A percentile compares a stretch with the other conserved stretches of the same genome.
Conservation (phyloP, 768 basidiomycete species). For the Collybia nuda region DNA sequence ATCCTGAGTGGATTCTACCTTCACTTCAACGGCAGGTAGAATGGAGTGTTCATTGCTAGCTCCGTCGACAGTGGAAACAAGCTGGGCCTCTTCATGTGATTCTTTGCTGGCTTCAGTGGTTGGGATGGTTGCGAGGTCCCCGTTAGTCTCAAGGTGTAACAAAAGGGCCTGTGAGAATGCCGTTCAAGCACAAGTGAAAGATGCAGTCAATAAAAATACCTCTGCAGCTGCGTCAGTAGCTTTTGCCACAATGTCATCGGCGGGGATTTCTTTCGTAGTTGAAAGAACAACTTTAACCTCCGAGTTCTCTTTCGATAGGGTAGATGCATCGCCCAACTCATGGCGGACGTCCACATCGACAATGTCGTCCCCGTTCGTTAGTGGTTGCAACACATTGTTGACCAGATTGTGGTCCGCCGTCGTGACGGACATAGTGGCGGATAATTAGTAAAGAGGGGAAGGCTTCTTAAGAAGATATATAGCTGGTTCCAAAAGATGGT, state of each 20-base stretch:
- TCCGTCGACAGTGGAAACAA: constrained; percentile 2
- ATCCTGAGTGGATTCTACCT: neutral
- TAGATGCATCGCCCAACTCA: constrained; percentile 8
- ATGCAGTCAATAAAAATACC: constrained; percentile 5
- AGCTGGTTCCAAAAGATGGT: constrained; percentile 4
- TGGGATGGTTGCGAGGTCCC: neutral
- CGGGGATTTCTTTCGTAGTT: constrained; percentile 2
- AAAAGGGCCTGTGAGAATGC: too few species aligned
- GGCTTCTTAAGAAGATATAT: constrained; percentile 5
- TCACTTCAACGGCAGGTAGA: neutral
- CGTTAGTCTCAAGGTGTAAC: too few species aligned
- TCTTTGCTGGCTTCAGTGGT: neutral
- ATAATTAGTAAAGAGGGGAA: constrained; percentile 17
- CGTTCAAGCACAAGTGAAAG: too few species aligned
- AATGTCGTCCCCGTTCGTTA: constrained; percentile 9
- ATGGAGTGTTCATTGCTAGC: constrained; percentile 1
- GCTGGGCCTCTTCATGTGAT: constrained; percentile 1
- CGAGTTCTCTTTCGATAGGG: constrained; percentile 3
- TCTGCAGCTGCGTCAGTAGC: constrained; percentile 2
- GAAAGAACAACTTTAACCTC: constrained; percentile 1
- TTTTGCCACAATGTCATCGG: constrained; percentile 4
- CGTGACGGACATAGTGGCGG: constrained; percentile 14
- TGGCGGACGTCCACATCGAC: neutral
- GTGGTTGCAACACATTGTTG: constrained; percentile 4
- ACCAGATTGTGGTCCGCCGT: constrained; percentile 7